These are phyloP conservation scores for Verticillium isaacii DNA, from an alignment of 2,329 filamentous ascomycete genomes.

Conservation along the genomic window DNA sequence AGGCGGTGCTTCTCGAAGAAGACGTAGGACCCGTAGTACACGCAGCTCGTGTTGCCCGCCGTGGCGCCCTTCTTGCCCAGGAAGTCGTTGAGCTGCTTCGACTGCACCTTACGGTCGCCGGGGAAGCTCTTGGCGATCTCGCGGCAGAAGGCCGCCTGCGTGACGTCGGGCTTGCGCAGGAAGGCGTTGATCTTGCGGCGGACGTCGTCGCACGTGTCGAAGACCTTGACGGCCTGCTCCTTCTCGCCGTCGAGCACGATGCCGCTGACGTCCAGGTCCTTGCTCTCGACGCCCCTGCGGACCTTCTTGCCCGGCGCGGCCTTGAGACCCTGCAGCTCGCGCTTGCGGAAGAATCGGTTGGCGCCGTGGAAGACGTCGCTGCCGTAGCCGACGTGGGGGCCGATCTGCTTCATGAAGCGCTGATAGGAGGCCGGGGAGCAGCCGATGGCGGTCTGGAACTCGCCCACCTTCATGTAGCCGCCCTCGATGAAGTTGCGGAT, in stretches of 20 bases:
- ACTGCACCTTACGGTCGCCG: slow-evolving; percentile 30
- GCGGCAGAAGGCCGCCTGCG: slow-evolving; percentile 34
- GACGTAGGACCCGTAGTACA: slow-evolving; percentile 52
- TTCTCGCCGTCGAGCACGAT: slow-evolving; percentile 44
- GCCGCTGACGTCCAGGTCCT: slow-evolving; percentile 32
- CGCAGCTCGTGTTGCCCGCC: slow-evolving; percentile 40
- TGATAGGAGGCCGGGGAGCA: slow-evolving; percentile 30
- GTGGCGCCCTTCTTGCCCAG: slow-evolving; percentile 41
- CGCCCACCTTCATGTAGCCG: slow-evolving; percentile 38
- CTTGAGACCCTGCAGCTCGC: slow-evolving; percentile 39
- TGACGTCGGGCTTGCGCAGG: slow-evolving; percentile 26
- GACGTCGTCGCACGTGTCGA: slow-evolving; percentile 53
- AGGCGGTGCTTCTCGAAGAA: slow-evolving; percentile 57
- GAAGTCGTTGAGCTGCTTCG: slow-evolving; percentile 43
- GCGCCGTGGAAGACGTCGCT: slow-evolving; percentile 30
- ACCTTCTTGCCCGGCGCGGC: neutral
- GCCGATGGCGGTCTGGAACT: slow-evolving; percentile 37
- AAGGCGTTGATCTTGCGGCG: slow-evolving; percentile 51
- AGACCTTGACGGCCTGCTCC: slow-evolving; percentile 39
- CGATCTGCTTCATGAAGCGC: slow-evolving; percentile 44
- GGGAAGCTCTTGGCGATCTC: slow-evolving; percentile 38
- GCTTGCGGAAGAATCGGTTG: slow-evolving; percentile 42
- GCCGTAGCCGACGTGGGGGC: slow-evolving; percentile 27
- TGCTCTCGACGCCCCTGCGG: slow-evolving; percentile 2
- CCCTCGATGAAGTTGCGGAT: slow-evolving; percentile 35